These are phyloP conservation scores for Fusarium redolens DNA, from an alignment of 2,329 filamentous ascomycete species.

Conservation along the genomic window DNA sequence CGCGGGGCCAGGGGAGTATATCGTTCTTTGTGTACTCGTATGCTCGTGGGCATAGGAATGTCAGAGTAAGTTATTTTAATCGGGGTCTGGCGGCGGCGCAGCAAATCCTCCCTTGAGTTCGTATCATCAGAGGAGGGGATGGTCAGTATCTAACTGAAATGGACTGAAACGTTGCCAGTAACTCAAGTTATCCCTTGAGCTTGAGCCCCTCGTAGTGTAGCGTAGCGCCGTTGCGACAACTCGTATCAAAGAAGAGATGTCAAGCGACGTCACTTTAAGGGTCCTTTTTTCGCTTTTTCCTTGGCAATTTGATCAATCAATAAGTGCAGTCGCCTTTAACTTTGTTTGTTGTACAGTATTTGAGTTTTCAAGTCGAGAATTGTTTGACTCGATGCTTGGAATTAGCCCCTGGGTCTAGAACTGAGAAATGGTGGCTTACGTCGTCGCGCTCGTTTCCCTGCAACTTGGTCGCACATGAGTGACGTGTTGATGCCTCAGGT, in stretches of 20 bases:
- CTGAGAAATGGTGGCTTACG: conserved; percentile 33
- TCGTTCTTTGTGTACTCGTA: neutral
- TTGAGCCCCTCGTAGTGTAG: conserved; percentile 7
- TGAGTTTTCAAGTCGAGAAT: neutral
- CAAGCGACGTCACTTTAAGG: conserved; percentile 20
- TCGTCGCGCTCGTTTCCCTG: conserved; percentile 24
- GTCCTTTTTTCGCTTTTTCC: neutral
- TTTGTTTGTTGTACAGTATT: neutral
- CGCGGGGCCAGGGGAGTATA: conserved; percentile 9
- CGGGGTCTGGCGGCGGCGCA: conserved; percentile 1
- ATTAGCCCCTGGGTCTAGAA: conserved; percentile 17
- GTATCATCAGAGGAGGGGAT: neutral
- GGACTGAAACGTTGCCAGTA: conserved; percentile 14
- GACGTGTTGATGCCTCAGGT: conserved; percentile 29
- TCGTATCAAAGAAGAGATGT: neutral
- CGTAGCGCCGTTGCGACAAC: conserved; percentile 16
- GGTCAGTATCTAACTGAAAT: neutral
- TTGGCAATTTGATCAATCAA: neutral
- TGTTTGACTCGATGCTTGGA: neutral
- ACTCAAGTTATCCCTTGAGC: neutral
- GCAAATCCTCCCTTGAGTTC: conserved; percentile 16
- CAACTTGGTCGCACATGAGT: conserved; percentile 1
- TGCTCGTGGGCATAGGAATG: neutral
- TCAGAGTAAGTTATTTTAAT: neutral
- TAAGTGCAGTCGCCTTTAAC: neutral